phyloP scores from a whole-genome alignment of 768 basidiomycete species.

The Mycena floridula region DNA sequence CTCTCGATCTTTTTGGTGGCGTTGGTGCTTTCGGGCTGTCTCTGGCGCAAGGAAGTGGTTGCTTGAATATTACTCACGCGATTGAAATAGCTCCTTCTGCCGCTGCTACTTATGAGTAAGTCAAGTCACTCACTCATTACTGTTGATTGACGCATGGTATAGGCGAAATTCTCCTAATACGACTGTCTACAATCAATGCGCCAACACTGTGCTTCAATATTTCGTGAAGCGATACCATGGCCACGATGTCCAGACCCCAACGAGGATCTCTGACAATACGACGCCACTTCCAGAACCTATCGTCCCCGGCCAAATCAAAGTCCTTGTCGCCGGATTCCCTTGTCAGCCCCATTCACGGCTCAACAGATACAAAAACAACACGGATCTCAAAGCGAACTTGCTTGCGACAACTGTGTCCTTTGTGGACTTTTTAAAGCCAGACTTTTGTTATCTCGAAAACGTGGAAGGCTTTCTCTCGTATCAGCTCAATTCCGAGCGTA shows the following conservation, averaged over 20 bases:
- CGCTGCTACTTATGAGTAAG: conserved; percentile 56
- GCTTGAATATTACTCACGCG: conserved; percentile 54
- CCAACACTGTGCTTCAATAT: conserved; percentile 55
- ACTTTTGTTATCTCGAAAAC: conserved; percentile 44
- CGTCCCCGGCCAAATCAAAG: conserved; percentile 48
- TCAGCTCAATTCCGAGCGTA: conserved; percentile 33
- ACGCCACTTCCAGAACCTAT: conserved; percentile 38
- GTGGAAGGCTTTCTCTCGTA: conserved; percentile 45
- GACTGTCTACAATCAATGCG: conserved; percentile 64
- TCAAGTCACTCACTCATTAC: too few species aligned
- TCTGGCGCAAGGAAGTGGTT: conserved; percentile 42
- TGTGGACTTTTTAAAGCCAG: conserved; percentile 39
- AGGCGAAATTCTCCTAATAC: conserved; percentile 50
- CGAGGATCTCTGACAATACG: conserved; percentile 32
- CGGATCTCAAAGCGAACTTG: conserved; percentile 63
- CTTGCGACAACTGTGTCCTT: conserved; percentile 56
- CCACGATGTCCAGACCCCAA: conserved; percentile 31
- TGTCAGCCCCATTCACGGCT: conserved; percentile 72
- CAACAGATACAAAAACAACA: conserved; percentile 65
- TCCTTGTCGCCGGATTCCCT: conserved; percentile 68
- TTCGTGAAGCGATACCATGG: conserved; percentile 46
- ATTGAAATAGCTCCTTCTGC: conserved; percentile 77
- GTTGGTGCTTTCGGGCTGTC: conserved; percentile 61
- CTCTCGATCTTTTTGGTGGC: conserved; percentile 44
- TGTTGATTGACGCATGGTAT: neutral